phyloP scores from a whole-genome alignment of 129 eudicot species.

The Centrapalus pauciflorus region DNA sequence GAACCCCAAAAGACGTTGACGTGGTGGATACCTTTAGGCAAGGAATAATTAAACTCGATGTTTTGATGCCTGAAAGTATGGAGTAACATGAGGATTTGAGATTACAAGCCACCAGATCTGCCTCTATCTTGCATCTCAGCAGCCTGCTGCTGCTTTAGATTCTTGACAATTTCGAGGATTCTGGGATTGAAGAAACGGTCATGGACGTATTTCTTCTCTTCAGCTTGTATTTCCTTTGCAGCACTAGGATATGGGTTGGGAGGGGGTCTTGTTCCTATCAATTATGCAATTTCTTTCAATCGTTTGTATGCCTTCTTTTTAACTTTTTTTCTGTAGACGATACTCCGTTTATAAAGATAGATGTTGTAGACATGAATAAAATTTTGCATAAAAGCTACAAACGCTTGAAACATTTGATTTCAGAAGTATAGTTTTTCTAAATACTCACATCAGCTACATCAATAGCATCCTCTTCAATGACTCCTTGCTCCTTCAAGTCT shows the following conservation, averaged over 20 bases:
- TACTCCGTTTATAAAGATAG: slow-evolving; percentile 58
- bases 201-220: slow-evolving; percentile 58
- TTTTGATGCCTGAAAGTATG: slow-evolving; percentile 5
- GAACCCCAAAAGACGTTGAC: slow-evolving; percentile 2
- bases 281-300: slow-evolving; percentile 62
- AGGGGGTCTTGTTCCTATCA: slow-evolving; percentile 75
- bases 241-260: slow-evolving; percentile 85
- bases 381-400: background rate
- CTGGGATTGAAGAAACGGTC: slow-evolving; percentile 65
- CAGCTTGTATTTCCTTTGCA: slow-evolving; percentile 84
- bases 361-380: background rate
- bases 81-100: background rate
- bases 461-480: slow-evolving; percentile 65
- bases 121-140: slow-evolving; percentile 44
- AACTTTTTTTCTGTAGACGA: slow-evolving; percentile 48
- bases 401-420: background rate
- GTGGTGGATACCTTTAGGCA: background rate
- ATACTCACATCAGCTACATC: slow-evolving; percentile 77
- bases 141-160: slow-evolving; percentile 48
- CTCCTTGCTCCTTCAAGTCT: slow-evolving; percentile 78
- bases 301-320: slow-evolving; percentile 72
- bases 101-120: slow-evolving; percentile 26
- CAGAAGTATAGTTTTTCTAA: slow-evolving; percentile 1
- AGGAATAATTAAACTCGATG: background rate
- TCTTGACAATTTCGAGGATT: slow-evolving; percentile 37